These are phyloP conservation scores for Populus euphratica DNA, from an alignment of 345 rosid genomes.

Conservation along the genomic window DNA sequence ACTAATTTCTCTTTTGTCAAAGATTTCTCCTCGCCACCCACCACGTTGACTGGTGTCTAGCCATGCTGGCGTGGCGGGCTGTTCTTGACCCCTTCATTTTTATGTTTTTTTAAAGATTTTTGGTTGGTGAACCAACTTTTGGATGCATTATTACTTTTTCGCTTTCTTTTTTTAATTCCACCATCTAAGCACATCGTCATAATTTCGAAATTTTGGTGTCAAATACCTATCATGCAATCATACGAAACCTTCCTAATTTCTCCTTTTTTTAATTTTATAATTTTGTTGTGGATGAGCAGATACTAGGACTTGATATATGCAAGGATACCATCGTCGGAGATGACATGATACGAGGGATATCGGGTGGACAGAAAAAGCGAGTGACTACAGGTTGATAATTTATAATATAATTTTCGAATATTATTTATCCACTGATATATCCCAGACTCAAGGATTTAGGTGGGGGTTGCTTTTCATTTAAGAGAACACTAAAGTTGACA, in stretches of 20 bases:
- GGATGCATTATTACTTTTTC: not conserved
- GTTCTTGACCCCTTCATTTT: not conserved
- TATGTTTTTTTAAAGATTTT: not conserved
- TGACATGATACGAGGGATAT: constrained; percentile 76
- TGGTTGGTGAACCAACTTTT: too few species aligned
- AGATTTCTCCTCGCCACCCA: not conserved
- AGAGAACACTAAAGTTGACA: not conserved
- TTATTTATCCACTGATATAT: too few species aligned
- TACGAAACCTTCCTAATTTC: not conserved
- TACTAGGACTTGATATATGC: constrained; percentile 83
- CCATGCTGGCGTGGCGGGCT: not conserved
- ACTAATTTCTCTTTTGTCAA: not conserved
- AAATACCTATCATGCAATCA: too few species aligned
- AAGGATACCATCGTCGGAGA: constrained; percentile 78
- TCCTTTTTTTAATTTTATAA: too few species aligned
- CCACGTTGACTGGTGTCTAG: not conserved
- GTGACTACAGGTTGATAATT: constrained; percentile 69
- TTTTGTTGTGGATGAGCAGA: constrained; percentile 34
- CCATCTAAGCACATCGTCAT: not conserved
- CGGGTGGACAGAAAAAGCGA: constrained; percentile 87
- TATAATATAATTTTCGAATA: too few species aligned
- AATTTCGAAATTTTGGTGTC: not conserved
- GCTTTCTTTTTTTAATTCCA: not conserved
- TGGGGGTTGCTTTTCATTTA: not conserved
- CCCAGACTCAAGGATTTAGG: too few species aligned